Evolutionary conservation across 352 stramenopile species (phyloP).

Genomic region (Globisporangium middletonii): DNA sequence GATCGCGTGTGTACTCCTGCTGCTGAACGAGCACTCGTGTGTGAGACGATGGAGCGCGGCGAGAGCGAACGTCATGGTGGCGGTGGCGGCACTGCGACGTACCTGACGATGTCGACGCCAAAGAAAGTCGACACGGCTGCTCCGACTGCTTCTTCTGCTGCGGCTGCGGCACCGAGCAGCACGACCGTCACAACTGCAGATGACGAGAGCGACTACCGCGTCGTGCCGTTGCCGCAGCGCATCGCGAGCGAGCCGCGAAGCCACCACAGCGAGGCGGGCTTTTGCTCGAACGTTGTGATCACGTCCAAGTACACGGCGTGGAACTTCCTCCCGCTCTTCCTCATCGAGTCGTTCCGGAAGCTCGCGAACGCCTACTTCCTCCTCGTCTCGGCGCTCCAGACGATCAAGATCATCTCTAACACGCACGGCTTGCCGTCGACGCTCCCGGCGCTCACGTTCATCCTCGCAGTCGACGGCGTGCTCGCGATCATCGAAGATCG

Average conservation of each 20-base stretch:
- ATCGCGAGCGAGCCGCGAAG: slow-evolving; percentile 1
- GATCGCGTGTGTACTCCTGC: too few species aligned
- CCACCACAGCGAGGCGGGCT: slow-evolving; percentile 8
- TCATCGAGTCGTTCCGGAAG: slow-evolving; percentile 81
- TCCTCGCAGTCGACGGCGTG: slow-evolving; percentile 83
- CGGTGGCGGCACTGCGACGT: not conserved
- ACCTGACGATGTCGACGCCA: slow-evolving; percentile 4
- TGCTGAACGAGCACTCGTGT: too few species aligned
- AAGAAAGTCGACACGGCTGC: not conserved
- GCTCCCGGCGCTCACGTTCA: slow-evolving; percentile 81
- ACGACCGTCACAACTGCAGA: too few species aligned
- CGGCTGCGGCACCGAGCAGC: too few species aligned
- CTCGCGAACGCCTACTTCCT: slow-evolving; percentile 93
- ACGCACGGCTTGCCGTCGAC: slow-evolving; percentile 77
- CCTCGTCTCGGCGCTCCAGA: slow-evolving; percentile 83
- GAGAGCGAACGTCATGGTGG: not conserved
- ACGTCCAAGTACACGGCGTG: slow-evolving; percentile 90
- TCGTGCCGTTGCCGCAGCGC: slow-evolving; percentile 2
- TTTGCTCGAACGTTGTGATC: slow-evolving; percentile 85
- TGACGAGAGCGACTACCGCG: slow-evolving; percentile 4
- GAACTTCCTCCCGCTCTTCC: slow-evolving; percentile 87
- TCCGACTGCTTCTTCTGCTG: not conserved
- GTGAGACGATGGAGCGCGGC: slow-evolving; percentile 1
- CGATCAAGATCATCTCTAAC: slow-evolving; percentile 60
- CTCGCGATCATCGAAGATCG: slow-evolving; percentile 86